These are phyloP conservation scores for Lepidium campestre DNA, from an alignment of 441 rosid species.

Conservation along the genomic window DNA sequence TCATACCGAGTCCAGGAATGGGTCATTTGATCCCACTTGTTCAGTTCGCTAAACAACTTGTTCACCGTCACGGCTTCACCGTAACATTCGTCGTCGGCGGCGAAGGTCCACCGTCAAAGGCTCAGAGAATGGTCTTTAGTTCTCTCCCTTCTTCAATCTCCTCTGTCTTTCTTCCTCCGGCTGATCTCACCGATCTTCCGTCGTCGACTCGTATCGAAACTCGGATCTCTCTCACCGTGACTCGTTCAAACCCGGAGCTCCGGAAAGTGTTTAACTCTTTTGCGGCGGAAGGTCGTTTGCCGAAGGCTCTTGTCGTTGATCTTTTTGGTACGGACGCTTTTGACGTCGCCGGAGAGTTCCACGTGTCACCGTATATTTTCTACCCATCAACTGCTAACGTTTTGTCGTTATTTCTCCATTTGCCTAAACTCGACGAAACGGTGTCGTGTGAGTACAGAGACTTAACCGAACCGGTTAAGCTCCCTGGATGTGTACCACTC, in stretches of 20 bases:
- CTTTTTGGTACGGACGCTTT: slow-evolving; percentile 37
- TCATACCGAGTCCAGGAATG: slow-evolving; percentile 50
- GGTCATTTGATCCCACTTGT: slow-evolving; percentile 32
- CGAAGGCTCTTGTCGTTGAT: slow-evolving; percentile 41
- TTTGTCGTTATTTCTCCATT: slow-evolving; percentile 31
- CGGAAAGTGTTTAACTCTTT: slow-evolving; percentile 21
- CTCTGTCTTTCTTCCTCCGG: slow-evolving; percentile 44
- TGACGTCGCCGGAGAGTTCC: slow-evolving; percentile 37
- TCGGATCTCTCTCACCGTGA: slow-evolving; percentile 33
- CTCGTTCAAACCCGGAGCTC: slow-evolving; percentile 36
- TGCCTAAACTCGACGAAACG: slow-evolving; percentile 38
- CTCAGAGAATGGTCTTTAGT: slow-evolving; percentile 34
- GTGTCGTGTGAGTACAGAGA: slow-evolving; percentile 38
- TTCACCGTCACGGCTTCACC: slow-evolving; percentile 28
- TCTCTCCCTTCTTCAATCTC: slow-evolving; percentile 39
- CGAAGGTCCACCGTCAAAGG: slow-evolving; percentile 34
- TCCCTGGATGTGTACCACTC: slow-evolving; percentile 52
- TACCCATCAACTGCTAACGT: slow-evolving; percentile 29
- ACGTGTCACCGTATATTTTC: slow-evolving; percentile 33
- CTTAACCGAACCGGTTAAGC: slow-evolving; percentile 34
- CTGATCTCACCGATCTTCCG: slow-evolving; percentile 36
- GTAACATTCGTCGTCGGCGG: slow-evolving; percentile 43
- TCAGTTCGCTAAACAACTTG: slow-evolving; percentile 29
- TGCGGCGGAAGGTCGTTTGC: slow-evolving; percentile 9
- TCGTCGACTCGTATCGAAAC: slow-evolving; percentile 27